A percentile compares a stretch with the other conserved stretches of the same genome.
Evolutionary conservation across 805 yeast species (phyloP).

Genomic region (Schizosaccharomyces japonicus): DNA sequence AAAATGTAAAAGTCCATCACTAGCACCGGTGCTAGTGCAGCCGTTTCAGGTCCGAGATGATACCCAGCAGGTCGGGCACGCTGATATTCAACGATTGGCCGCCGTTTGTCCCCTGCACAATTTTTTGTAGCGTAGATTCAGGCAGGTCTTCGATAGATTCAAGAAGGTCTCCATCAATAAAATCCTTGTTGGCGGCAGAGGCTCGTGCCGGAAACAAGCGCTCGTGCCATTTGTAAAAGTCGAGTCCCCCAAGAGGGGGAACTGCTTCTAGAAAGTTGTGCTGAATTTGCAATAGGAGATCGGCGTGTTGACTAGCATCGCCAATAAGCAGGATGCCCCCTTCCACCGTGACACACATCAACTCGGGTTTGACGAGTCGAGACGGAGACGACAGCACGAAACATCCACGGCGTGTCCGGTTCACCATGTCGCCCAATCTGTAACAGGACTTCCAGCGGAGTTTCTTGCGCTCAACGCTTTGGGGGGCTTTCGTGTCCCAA

Average conservation of each 20-base stretch:
- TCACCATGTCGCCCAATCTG: conserved; percentile 10
- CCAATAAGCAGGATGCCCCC: conserved; percentile 10
- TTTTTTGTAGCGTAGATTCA: background rate
- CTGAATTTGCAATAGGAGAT: conserved; percentile 9
- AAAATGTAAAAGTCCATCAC: no score
- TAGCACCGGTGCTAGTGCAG: no score
- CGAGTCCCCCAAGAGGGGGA: conserved; percentile 7
- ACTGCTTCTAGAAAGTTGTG: conserved; percentile 8
- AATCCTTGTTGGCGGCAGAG: conserved; percentile 7
- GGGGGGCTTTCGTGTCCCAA: conserved; percentile 1
- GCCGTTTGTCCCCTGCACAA: background rate
- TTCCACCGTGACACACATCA: conserved; percentile 11
- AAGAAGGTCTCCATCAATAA: conserved; percentile 11
- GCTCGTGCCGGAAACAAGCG: conserved; percentile 7
- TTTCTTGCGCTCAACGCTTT: background rate
- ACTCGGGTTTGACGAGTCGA: conserved; percentile 8
- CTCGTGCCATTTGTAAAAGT: conserved; percentile 7
- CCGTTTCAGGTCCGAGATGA: background rate
- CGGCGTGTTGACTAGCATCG: conserved; percentile 7
- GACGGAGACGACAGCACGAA: background rate
- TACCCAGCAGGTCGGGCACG: background rate
- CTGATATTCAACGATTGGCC: background rate
- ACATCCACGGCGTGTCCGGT: conserved; percentile 5
- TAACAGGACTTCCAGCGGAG: background rate
- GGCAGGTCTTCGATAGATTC: conserved; percentile 10